Percentiles rank a stretch among this genome's conserved stretches.
Evolutionary conservation across 768 basidiomycete species (phyloP).

Genomic region (Calocybe gangraenosa): DNA sequence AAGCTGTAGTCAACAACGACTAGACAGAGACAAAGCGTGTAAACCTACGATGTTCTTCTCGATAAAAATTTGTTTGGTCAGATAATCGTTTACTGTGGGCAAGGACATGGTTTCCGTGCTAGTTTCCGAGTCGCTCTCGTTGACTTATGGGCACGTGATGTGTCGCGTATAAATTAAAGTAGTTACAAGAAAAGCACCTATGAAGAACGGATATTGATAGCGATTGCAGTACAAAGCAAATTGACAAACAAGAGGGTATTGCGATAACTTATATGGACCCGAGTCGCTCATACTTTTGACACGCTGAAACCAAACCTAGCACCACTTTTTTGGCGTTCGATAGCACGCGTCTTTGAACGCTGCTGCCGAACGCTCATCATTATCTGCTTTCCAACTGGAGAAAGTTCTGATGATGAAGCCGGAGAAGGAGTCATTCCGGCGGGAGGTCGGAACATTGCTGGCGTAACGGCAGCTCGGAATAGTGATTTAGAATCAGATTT

Average conservation of each 20-base stretch:
- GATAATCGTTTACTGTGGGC: constrained; percentile 38
- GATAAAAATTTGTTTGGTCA: constrained; percentile 49
- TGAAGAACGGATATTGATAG: background rate
- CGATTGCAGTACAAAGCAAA: constrained; percentile 4
- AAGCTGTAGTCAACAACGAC: background rate
- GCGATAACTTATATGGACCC: background rate
- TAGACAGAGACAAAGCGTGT: background rate
- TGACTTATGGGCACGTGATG: background rate
- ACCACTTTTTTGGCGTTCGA: constrained; percentile 23
- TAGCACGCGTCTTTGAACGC: constrained; percentile 34
- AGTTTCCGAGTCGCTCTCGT: too few relatives aligned
- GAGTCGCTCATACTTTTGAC: background rate
- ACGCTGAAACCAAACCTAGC: constrained; percentile 9
- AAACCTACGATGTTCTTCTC: constrained; percentile 43
- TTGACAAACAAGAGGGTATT: background rate
- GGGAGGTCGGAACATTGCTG: constrained; percentile 45
- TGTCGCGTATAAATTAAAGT: background rate
- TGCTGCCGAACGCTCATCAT: constrained; percentile 62
- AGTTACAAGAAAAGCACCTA: background rate
- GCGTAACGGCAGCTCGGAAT: constrained; percentile 32
- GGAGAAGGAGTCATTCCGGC: constrained; percentile 50
- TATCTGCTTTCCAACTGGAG: constrained; percentile 60
- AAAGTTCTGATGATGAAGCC: constrained; percentile 69
- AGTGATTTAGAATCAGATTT: constrained; percentile 30
- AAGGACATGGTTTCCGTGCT: constrained; percentile 31